Evolutionary conservation across 768 basidiomycete species (phyloP).

Genomic region (Hypsizygus marmoreus): DNA sequence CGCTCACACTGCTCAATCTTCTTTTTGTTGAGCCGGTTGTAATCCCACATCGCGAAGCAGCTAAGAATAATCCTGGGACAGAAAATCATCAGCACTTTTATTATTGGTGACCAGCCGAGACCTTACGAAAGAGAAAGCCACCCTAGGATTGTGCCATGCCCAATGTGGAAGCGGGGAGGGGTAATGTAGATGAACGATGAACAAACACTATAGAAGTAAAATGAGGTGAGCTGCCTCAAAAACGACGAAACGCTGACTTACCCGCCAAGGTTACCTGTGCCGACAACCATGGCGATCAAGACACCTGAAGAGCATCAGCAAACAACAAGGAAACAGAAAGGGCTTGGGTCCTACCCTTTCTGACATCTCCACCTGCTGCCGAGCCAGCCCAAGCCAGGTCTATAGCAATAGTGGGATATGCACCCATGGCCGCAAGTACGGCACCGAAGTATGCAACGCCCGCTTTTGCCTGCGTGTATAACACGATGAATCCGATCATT

Average conservation of each 20-base stretch:
- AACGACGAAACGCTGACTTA: constrained; percentile 9
- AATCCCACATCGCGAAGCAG: constrained; percentile 50
- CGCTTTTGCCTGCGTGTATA: constrained; percentile 37
- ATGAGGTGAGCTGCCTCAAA: neutral
- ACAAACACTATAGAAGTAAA: constrained; percentile 37
- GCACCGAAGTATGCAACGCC: constrained; percentile 48
- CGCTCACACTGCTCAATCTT: constrained; percentile 47
- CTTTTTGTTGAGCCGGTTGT: constrained; percentile 47
- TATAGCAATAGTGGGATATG: constrained; percentile 51
- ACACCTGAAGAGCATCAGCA: constrained; percentile 25
- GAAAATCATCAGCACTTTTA: neutral
- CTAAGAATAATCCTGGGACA: constrained; percentile 34
- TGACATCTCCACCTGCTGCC: constrained; percentile 57
- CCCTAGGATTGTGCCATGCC: constrained; percentile 35
- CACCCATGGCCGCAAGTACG: constrained; percentile 52
- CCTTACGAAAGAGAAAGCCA: constrained; percentile 36
- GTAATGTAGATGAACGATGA: constrained; percentile 42
- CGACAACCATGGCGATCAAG: constrained; percentile 53
- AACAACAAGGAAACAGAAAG: neutral
- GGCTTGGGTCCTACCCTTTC: constrained; percentile 35
- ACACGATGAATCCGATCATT: constrained; percentile 52
- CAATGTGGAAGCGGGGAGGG: constrained; percentile 38
- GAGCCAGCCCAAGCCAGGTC: constrained; percentile 56
- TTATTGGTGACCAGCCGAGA: neutral
- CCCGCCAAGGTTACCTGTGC: constrained; percentile 56